These are phyloP conservation scores for Eucalyptus sp. DNA, from an alignment of 345 rosid genomes.

Conservation along the genomic window DNA sequence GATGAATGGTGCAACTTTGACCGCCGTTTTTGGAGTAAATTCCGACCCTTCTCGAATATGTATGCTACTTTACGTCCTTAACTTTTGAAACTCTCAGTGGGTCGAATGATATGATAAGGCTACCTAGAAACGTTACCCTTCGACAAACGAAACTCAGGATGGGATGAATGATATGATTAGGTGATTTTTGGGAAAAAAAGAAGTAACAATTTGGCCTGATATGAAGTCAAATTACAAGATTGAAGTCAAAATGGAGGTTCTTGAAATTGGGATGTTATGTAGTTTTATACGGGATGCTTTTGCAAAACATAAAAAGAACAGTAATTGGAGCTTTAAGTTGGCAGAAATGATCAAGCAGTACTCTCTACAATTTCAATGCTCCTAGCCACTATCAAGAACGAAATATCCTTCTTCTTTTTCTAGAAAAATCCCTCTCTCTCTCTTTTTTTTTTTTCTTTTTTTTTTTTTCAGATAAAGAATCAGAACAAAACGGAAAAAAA, in stretches of 20 bases:
- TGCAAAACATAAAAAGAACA: neutral
- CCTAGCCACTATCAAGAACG: too few relatives aligned
- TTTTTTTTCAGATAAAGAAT: too few relatives aligned
- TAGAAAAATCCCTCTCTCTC: too few relatives aligned
- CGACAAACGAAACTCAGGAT: neutral
- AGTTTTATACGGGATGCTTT: neutral
- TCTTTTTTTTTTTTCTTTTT: too few relatives aligned
- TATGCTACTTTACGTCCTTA: neutral
- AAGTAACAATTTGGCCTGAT: neutral
- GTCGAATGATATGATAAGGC: neutral
- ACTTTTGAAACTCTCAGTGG: neutral
- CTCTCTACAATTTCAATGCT: too few relatives aligned
- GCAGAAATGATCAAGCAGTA: too few relatives aligned
- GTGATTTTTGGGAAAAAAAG: neutral
- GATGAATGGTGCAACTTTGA: too few relatives aligned
- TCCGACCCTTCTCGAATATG: neutral
- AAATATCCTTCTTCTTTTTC: too few relatives aligned
- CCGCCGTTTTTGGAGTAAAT: neutral
- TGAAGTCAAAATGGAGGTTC: neutral
- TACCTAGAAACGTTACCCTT: neutral
- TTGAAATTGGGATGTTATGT: neutral
- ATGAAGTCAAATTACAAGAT: neutral
- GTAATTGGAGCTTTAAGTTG: too few relatives aligned
- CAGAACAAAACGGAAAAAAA: fast-evolving
- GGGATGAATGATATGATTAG: neutral